phyloP scores from a whole-genome alignment of 2,329 filamentous ascomycete species.

The Teratosphaeria epicoccoides region DNA sequence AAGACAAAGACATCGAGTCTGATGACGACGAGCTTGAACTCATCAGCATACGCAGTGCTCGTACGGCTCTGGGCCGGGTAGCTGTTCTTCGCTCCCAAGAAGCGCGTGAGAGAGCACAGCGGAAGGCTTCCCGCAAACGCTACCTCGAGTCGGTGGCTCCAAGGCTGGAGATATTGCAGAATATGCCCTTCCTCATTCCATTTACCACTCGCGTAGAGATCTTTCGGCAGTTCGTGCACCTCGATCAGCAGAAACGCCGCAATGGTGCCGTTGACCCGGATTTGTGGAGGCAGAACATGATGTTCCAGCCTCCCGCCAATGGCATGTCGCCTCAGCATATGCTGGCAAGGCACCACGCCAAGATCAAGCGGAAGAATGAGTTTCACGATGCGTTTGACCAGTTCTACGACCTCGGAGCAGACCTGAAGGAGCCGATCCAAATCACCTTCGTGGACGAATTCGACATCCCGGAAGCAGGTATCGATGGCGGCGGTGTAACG shows the following conservation, averaged over 20 bases:
- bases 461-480: slow-evolving; percentile 75
- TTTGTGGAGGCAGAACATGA: slow-evolving; percentile 52
- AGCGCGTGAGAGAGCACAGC: slow-evolving; percentile 51
- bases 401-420: slow-evolving; percentile 71
- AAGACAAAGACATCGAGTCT: slow-evolving; percentile 38
- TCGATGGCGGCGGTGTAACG: slow-evolving; percentile 92
- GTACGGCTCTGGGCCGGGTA: slow-evolving; percentile 19
- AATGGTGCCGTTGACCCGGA: slow-evolving; percentile 62
- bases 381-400: slow-evolving; percentile 79
- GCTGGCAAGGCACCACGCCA: slow-evolving; percentile 56
- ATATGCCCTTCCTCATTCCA: slow-evolving; percentile 94
- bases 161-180: slow-evolving; percentile 78
- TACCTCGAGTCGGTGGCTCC: slow-evolving; percentile 71
- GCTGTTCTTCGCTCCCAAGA: slow-evolving; percentile 35
- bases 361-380: slow-evolving; percentile 65
- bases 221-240: slow-evolving; percentile 80
- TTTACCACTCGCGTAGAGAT: slow-evolving; percentile 86
- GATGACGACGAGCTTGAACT: slow-evolving; percentile 26
- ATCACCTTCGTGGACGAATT: slow-evolving; percentile 95
- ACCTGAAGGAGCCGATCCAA: slow-evolving; percentile 86
- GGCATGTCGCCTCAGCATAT: slow-evolving; percentile 28
- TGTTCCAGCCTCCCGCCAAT: slow-evolving; percentile 18
- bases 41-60: not conserved
- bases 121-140: slow-evolving; percentile 56
- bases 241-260: slow-evolving; percentile 65